Evolutionary conservation across 2,329 filamentous ascomycete species (phyloP).

Genomic region (Pseudocercospora musae): DNA sequence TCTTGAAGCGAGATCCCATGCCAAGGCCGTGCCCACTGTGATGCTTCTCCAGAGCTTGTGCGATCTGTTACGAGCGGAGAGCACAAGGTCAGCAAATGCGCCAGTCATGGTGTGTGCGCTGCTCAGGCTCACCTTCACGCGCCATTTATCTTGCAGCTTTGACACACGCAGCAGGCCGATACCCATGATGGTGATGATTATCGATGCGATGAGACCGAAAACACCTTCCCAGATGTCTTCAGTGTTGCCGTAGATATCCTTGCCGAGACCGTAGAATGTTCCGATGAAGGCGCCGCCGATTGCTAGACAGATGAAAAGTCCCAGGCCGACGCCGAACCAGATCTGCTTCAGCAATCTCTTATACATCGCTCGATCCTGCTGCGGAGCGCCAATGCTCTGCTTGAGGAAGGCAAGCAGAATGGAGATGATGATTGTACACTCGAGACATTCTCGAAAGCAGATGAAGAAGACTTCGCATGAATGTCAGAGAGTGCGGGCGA

Average conservation of each 20-base stretch:
- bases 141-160: constrained; percentile 84
- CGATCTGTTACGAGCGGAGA: constrained; percentile 57
- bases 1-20: constrained; percentile 52
- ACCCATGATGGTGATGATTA: constrained; percentile 81
- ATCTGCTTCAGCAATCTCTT: constrained; percentile 55
- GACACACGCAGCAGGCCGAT: constrained; percentile 75
- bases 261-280: constrained; percentile 68
- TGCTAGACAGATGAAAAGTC: constrained; percentile 62
- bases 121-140: constrained; percentile 27
- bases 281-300: constrained; percentile 68
- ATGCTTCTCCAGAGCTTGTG: constrained; percentile 62
- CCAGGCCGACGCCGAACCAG: constrained; percentile 64
- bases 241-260: constrained; percentile 62
- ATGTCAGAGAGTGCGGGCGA: background rate
- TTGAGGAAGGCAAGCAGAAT: constrained; percentile 84
- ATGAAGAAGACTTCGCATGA: constrained; percentile 70
- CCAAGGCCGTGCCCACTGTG: constrained; percentile 38
- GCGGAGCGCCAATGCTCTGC: constrained; percentile 65
- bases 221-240: constrained; percentile 80
- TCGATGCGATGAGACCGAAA: constrained; percentile 68
- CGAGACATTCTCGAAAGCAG: constrained; percentile 79
- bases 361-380: constrained; percentile 60
- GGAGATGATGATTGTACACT: constrained; percentile 80
- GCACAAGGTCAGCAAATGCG: background rate
- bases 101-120: background rate